These are phyloP conservation scores for Cantharellus cinnabarinus DNA, from an alignment of 768 basidiomycete species.

Conservation along the genomic window DNA sequence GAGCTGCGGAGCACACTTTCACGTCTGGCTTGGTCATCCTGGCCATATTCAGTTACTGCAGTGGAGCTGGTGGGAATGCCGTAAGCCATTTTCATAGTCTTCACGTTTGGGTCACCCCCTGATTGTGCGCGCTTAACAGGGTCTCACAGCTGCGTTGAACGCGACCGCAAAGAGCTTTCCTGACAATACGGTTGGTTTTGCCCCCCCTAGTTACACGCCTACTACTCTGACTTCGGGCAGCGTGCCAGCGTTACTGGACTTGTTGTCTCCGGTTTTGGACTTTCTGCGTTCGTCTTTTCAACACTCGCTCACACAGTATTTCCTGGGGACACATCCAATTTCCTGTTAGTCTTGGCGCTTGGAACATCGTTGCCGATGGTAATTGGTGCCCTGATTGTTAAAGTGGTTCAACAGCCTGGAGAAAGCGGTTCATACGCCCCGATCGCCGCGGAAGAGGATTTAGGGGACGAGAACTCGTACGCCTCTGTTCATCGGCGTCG, in stretches of 20 bases:
- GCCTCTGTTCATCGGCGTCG: too few relatives aligned
- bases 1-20: slow-evolving; percentile 17
- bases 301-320: slow-evolving; percentile 49
- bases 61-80: slow-evolving; percentile 57
- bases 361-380: slow-evolving; percentile 69
- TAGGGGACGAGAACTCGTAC: too few relatives aligned
- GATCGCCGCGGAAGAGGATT: too few relatives aligned
- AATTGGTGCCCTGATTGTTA: slow-evolving; percentile 51
- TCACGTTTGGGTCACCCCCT: background rate
- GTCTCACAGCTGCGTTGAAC: slow-evolving; percentile 51
- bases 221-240: slow-evolving; percentile 17
- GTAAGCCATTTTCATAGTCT: background rate
- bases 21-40: slow-evolving; percentile 29
- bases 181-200: slow-evolving; percentile 34
- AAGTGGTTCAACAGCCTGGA: slow-evolving; percentile 26
- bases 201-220: background rate
- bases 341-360: slow-evolving; percentile 52
- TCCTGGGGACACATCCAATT: slow-evolving; percentile 57
- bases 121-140: slow-evolving; percentile 12
- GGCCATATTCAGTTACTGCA: slow-evolving; percentile 43
- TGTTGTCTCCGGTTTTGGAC: slow-evolving; percentile 72
- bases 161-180: slow-evolving; percentile 70
- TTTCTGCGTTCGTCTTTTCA: slow-evolving; percentile 83
- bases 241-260: slow-evolving; percentile 57
- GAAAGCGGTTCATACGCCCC: too few relatives aligned